Conservation (phyloP, 331 rosid species). For the Quercus phellos region DNA sequence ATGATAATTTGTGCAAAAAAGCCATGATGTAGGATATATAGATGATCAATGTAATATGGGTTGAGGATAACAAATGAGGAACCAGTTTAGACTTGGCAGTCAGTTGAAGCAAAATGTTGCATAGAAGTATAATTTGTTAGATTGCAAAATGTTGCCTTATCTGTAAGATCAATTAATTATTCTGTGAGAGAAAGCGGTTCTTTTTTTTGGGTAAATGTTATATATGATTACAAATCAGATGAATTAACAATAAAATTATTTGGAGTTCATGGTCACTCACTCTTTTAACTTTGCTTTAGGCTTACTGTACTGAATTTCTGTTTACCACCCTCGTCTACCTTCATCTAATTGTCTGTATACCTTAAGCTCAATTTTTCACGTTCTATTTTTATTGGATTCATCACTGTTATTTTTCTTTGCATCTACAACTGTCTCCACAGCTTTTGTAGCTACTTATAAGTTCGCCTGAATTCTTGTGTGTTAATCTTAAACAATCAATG, state of each 20-base stretch:
- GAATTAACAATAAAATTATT: background rate
- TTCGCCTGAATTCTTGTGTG: background rate
- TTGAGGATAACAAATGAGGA: background rate
- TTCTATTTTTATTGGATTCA: background rate
- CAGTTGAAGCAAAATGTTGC: background rate
- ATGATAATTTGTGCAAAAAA: no score
- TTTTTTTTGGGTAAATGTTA: no score
- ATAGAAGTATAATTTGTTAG: background rate
- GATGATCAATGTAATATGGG: background rate
- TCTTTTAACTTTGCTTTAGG: background rate
- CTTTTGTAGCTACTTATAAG: background rate
- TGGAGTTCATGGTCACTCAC: background rate
- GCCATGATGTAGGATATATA: background rate
- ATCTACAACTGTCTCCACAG: background rate
- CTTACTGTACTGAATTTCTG: background rate
- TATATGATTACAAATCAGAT: background rate
- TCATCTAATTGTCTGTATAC: background rate
- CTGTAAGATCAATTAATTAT: background rate
- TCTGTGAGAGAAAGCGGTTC: no score
- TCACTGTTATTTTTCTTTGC: background rate
- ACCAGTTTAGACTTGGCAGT: background rate
- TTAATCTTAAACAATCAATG: background rate
- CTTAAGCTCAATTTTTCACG: background rate
- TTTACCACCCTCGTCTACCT: background rate
- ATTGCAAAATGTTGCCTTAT: background rate